phyloP scores from a whole-genome alignment of 805 yeast genomes.

The Ogataea trehalophila region DNA sequence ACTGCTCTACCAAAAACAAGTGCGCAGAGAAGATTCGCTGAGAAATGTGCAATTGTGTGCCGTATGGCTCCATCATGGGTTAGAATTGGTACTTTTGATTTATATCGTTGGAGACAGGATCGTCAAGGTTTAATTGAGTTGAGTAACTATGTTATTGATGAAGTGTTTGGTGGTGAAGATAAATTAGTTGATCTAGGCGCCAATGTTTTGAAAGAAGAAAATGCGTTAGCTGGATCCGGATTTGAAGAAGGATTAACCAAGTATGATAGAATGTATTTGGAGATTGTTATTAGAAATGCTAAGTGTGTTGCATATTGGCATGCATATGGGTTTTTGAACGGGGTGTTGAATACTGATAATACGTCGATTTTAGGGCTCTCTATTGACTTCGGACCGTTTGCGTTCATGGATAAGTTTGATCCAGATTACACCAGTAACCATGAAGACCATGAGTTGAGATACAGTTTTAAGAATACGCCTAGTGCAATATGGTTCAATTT shows the following conservation, averaged over 20 bases:
- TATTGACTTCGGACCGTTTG: conserved; percentile 93
- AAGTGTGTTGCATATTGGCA: conserved; percentile 80
- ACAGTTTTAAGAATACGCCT: conserved; percentile 81
- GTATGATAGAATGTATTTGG: conserved; percentile 69
- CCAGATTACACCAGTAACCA: conserved; percentile 85
- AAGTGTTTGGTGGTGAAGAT: conserved; percentile 44
- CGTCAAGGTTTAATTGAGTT: conserved; percentile 54
- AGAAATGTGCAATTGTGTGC: conserved; percentile 79
- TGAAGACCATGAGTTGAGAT: conserved; percentile 69
- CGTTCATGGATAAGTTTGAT: conserved; percentile 80
- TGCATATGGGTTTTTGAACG: conserved; percentile 87
- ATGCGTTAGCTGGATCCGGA: conserved; percentile 21
- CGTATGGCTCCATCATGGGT: conserved; percentile 86
- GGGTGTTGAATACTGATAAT: conserved; percentile 92
- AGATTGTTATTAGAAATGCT: conserved; percentile 72
- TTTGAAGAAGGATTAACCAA: conserved; percentile 35
- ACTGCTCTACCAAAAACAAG: conserved; percentile 66
- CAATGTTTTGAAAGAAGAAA: conserved; percentile 29
- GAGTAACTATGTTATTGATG: conserved; percentile 67
- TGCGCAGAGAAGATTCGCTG: conserved; percentile 70
- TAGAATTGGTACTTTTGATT: conserved; percentile 83
- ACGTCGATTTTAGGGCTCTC: conserved; percentile 85
- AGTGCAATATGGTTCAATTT: conserved; percentile 91
- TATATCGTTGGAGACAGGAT: conserved; percentile 71
- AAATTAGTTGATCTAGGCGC: conserved; percentile 25